Evolutionary conservation across 352 stramenopile species (phyloP).

Genomic region (Phytophthora podocarpi): DNA sequence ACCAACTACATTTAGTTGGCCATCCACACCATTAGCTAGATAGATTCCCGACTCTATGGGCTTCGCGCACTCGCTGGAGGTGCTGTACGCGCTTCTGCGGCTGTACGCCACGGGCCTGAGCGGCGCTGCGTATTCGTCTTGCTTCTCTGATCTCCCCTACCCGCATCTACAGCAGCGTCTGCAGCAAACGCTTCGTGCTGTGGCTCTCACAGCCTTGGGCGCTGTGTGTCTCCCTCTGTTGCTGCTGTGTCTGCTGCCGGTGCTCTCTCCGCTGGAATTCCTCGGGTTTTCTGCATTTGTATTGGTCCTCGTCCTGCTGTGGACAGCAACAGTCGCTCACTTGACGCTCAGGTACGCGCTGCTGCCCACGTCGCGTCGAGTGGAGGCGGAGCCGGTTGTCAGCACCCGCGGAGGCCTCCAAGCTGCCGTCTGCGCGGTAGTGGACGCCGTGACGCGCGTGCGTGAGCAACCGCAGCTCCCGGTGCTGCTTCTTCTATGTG

Average conservation of each 20-base stretch:
- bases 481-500: conserved; percentile 46
- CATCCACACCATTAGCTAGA: too few species aligned
- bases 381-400: conserved; percentile 24
- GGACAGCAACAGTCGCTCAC: conserved; percentile 32
- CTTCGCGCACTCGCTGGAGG: conserved; percentile 54
- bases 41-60: conserved; percentile 44
- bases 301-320: conserved; percentile 19
- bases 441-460: conserved; percentile 38
- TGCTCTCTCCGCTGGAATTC: conserved; percentile 42
- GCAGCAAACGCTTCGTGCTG: conserved; percentile 55
- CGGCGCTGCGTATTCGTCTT: not conserved
- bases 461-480: conserved; percentile 54
- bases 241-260: conserved; percentile 33
- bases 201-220: conserved; percentile 37
- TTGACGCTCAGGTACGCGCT: conserved; percentile 52
- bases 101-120: conserved; percentile 24
- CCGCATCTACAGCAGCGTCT: conserved; percentile 61
- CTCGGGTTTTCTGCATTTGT: conserved; percentile 31
- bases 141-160: conserved; percentile 27
- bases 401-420: conserved; percentile 36
- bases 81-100: conserved; percentile 49
- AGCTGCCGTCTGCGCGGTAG: conserved; percentile 36
- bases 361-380: conserved; percentile 39
- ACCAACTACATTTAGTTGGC: not conserved
- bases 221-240: conserved; percentile 31